Evolutionary conservation across 2,329 filamentous ascomycete genomes (phyloP).

Genomic region (Sporothrix mexicana): DNA sequence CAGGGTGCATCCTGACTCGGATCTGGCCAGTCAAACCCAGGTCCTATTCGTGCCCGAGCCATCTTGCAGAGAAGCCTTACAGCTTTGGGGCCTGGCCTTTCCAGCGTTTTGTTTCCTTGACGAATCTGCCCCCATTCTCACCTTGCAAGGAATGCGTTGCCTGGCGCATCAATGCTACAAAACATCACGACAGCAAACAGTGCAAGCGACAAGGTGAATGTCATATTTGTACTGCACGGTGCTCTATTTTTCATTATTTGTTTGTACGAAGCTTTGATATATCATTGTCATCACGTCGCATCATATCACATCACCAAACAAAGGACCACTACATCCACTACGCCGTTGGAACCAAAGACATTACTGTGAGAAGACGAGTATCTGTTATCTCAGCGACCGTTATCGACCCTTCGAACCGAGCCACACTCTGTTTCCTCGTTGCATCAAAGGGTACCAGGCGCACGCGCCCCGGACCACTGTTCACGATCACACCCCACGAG

Average conservation of each 20-base stretch:
- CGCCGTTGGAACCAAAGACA: neutral
- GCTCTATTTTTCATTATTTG: neutral
- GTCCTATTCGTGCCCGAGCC: conserved; percentile 11
- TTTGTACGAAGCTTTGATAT: neutral
- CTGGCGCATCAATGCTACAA: neutral
- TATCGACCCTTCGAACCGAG: conserved; percentile 12
- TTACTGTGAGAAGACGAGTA: conserved; percentile 1
- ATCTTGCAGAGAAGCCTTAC: conserved; percentile 11
- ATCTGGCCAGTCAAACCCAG: conserved; percentile 14
- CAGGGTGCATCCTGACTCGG: conserved; percentile 23
- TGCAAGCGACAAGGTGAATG: neutral
- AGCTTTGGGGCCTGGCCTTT: neutral
- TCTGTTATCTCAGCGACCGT: neutral
- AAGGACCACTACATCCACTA: neutral
- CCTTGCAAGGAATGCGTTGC: conserved; percentile 29
- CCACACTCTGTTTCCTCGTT: neutral
- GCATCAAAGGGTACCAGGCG: conserved; percentile 20
- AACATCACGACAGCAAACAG: neutral
- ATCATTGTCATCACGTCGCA: neutral
- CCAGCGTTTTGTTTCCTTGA: conserved; percentile 15
- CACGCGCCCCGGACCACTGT: conserved; percentile 16
- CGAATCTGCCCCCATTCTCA: neutral
- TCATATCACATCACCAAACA: neutral
- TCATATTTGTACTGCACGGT: neutral
- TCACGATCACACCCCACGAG: conserved; percentile 4